Conservation (phyloP, 169 alveolate species). For the Plasmodium billcollinsi region DNA sequence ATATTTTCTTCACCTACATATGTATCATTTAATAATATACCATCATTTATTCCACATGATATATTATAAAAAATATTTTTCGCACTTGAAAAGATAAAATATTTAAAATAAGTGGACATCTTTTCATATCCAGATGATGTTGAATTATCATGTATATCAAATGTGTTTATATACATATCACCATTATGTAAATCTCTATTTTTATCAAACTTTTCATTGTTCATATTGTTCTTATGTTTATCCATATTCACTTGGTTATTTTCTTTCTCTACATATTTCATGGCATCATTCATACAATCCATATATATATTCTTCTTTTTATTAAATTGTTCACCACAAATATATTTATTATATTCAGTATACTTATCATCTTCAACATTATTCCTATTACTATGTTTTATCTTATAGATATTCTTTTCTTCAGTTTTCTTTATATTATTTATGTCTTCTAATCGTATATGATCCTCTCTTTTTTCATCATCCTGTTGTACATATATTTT, state of each 20-base stretch:
- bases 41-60: constrained; percentile 14
- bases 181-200: background rate
- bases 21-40: background rate
- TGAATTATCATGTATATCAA: background rate
- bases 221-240: background rate
- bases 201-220: background rate
- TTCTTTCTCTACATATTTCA: background rate
- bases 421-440: background rate
- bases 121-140: background rate
- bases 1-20: too few relatives aligned
- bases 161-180: background rate
- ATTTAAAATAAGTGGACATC: constrained; percentile 43
- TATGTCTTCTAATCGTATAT: background rate
- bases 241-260: background rate
- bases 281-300: too few relatives aligned
- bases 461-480: background rate
- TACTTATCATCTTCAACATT: background rate
- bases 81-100: constrained; percentile 35
- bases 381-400: background rate
- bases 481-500: background rate
- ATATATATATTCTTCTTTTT: too few relatives aligned
- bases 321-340: background rate
- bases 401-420: background rate
- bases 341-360: background rate
- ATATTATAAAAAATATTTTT: constrained; percentile 70